Evolutionary conservation across 108 stramenopile genomes (phyloP), one percentile per base, ranked within the genome.

Genomic region (Asterionellopsis glacialis): DNA sequence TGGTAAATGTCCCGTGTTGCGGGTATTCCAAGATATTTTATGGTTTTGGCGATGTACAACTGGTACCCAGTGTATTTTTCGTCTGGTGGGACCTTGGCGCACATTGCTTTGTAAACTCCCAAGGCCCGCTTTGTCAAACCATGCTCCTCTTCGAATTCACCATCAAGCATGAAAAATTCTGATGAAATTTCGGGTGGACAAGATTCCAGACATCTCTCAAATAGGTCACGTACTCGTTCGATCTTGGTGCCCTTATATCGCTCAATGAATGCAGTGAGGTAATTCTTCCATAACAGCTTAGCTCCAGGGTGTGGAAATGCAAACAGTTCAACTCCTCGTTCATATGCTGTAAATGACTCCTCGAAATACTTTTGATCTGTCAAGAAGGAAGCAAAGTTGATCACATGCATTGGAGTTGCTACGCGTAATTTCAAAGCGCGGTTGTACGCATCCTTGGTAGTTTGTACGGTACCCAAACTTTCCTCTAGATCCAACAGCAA

Each of bases 401-500:
- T 68, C 24, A 98, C 78, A 64, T 97, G 98, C 26, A 88, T 72
- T 4, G 95, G 84, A 54, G 99, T 98, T 12, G 96, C 96, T 16
- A 98, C 95, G 63, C 92, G 86, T 59, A 90, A 77, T 74, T 97
- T 96, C 42, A 99, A 57, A 40, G 79, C 82, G 11, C 90, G 73
- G 45, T 91, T 84, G 73, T 99, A 98, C 1, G 99, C 95, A 63
- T 97, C 97, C 63, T 93, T 91, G 41, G 93, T 82, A 0, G 91
- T 90, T 65, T 94, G 93, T 15, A 94, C 65, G 0, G 96, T 96
- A 2, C 97, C 99, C 42, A 98, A 67, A 3, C 90, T 88, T 64
- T 99, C 99, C 70, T 99, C 97, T 48, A 99, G 68, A 80, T 98
- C 97, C 51, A 98, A 80, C 55, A 96, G 73, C 49, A 97, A 72